Conservation (phyloP, 352 stramenopile species). For the Salisapilia sapeloensis region DNA sequence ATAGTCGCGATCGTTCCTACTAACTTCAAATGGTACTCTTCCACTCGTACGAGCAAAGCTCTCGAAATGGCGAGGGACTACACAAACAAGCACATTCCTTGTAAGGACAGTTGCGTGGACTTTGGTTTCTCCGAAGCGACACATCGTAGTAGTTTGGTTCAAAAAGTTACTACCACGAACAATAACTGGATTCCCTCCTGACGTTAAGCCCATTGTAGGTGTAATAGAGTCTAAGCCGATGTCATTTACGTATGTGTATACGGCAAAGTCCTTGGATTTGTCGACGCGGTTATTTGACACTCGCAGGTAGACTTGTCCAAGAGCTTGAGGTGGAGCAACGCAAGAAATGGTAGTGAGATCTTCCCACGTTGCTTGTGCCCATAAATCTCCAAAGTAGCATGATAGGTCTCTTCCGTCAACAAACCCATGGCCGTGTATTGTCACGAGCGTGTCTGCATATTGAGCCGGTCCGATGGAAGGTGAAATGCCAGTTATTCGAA, state of each 20-base stretch:
- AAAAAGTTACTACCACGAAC: constrained; percentile 89
- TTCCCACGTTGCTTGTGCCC: constrained; percentile 23
- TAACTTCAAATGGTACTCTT: constrained; percentile 62
- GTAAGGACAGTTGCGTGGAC: constrained; percentile 70
- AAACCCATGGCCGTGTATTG: constrained; percentile 43
- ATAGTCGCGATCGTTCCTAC: constrained; percentile 75
- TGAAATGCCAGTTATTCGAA: constrained; percentile 22
- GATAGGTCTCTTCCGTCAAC: constrained; percentile 25
- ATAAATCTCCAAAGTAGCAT: constrained; percentile 27
- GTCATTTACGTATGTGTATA: constrained; percentile 78
- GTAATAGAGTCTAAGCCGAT: constrained; percentile 58
- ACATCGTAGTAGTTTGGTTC: constrained; percentile 77
- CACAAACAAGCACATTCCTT: constrained; percentile 55
- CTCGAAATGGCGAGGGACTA: constrained; percentile 42
- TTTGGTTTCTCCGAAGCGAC: constrained; percentile 63
- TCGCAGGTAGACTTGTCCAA: constrained; percentile 45
- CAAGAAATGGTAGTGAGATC: constrained; percentile 34
- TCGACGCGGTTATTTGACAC: constrained; percentile 76
- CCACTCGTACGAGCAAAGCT: constrained; percentile 21
- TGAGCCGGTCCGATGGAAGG: constrained; percentile 39
- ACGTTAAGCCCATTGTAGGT: constrained; percentile 52
- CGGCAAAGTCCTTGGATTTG: constrained; percentile 12
- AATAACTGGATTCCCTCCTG: constrained; percentile 79
- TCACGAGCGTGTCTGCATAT: constrained; percentile 34
- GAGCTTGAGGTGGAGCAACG: constrained; percentile 25